Conservation (phyloP, 768 basidiomycete species). For the Stropharia rugosoannulata region DNA sequence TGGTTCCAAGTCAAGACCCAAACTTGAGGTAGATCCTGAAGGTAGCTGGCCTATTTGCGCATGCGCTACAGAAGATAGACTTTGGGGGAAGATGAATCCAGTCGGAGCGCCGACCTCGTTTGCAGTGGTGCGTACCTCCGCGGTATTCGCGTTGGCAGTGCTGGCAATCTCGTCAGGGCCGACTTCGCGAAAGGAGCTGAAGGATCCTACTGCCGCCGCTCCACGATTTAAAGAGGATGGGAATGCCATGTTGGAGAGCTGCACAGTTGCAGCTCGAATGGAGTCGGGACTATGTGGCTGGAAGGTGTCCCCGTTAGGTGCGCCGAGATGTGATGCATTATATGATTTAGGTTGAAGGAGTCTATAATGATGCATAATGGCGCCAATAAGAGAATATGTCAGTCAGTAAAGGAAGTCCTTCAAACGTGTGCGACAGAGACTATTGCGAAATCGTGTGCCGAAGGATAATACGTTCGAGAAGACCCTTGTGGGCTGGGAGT, state of each 20-base stretch:
- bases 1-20: slow-evolving; percentile 16
- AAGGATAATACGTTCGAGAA: slow-evolving; percentile 15
- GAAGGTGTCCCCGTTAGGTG: slow-evolving; percentile 10
- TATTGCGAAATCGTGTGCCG: slow-evolving; percentile 11
- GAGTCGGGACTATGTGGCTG: slow-evolving; percentile 56
- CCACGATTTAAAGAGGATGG: slow-evolving; percentile 20
- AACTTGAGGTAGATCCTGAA: slow-evolving; percentile 14
- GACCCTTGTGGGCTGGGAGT: slow-evolving; percentile 10
- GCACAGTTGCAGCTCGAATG: slow-evolving; percentile 67
- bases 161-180: not conserved
- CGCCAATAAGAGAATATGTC: slow-evolving; percentile 10
- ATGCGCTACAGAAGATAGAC: slow-evolving; percentile 2
- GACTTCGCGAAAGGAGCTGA: slow-evolving; percentile 8
- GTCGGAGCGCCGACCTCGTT: slow-evolving; percentile 4
- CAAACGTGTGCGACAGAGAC: slow-evolving; percentile 18
- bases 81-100: slow-evolving; percentile 23
- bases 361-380: slow-evolving; percentile 28
- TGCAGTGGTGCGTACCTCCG: not conserved
- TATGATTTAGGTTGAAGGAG: slow-evolving; percentile 58
- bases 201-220: slow-evolving; percentile 4
- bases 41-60: not conserved
- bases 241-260: slow-evolving; percentile 56
- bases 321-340: slow-evolving; percentile 23
- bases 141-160: not conserved
- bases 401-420: slow-evolving; percentile 11